These are phyloP conservation scores for Metschnikowia henanensis DNA, from an alignment of 805 yeast genomes.

Conservation along the genomic window DNA sequence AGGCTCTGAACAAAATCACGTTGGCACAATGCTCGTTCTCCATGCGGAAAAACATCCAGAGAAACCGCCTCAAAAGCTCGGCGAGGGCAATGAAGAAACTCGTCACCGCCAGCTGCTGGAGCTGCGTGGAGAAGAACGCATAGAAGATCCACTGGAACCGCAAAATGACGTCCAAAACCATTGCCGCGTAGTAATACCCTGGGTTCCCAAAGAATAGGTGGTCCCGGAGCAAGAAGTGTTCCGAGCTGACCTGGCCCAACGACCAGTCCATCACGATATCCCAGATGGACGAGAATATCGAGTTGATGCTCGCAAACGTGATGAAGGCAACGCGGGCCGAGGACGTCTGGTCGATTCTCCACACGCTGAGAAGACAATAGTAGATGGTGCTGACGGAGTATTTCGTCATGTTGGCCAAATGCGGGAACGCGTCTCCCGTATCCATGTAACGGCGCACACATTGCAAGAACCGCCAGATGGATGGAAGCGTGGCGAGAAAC, in stretches of 20 bases:
- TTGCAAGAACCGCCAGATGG: conserved; percentile 87
- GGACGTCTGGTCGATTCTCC: conserved; percentile 56
- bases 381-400: conserved; percentile 67
- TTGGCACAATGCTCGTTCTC: conserved; percentile 96
- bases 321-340: conserved; percentile 60
- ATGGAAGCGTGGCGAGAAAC: conserved; percentile 79
- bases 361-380: conserved; percentile 72
- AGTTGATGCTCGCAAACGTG: conserved; percentile 70
- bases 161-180: conserved; percentile 67
- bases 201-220: conserved; percentile 64
- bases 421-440: conserved; percentile 96
- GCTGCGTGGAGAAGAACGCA: conserved; percentile 69
- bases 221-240: conserved; percentile 62
- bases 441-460: conserved; percentile 90
- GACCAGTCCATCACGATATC: conserved; percentile 98
- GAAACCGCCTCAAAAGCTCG: conserved; percentile 77
- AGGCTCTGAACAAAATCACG: conserved; percentile 80
- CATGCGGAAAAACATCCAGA: conserved; percentile 92
- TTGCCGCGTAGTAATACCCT: conserved; percentile 67
- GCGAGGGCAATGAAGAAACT: conserved; percentile 82
- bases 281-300: conserved; percentile 74
- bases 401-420: conserved; percentile 83
- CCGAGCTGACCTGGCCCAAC: conserved; percentile 63
- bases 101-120: conserved; percentile 86
- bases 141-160: conserved; percentile 94